Evolutionary conservation across 2,329 filamentous ascomycete genomes (phyloP).

Genomic region (Stachybotrys echinatus): DNA sequence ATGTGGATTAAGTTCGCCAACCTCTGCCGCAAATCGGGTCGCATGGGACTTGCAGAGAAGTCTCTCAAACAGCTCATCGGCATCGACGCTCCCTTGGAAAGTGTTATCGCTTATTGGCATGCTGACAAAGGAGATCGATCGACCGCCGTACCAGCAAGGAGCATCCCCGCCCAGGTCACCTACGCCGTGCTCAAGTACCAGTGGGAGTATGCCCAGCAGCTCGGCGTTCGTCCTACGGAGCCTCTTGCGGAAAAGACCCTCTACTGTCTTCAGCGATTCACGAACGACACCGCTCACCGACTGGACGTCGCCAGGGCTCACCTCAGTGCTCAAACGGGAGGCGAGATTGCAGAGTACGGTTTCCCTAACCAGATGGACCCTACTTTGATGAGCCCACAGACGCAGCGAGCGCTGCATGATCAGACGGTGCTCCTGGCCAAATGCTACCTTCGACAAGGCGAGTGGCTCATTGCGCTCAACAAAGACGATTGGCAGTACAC

Average conservation of each 20-base stretch:
- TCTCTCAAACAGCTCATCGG: slow-evolving; percentile 87
- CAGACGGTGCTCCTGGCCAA: slow-evolving; percentile 77
- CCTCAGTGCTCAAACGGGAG: slow-evolving; percentile 39
- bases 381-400: slow-evolving; percentile 40
- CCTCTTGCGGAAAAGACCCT: slow-evolving; percentile 42
- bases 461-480: slow-evolving; percentile 87
- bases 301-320: slow-evolving; percentile 50
- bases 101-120: slow-evolving; percentile 55
- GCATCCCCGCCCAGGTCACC: slow-evolving; percentile 69
- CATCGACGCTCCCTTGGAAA: slow-evolving; percentile 57
- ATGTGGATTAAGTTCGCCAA: slow-evolving; percentile 99
- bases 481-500: slow-evolving; percentile 85
- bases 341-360: slow-evolving; percentile 44
- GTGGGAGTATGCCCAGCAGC: slow-evolving; percentile 77
- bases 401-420: slow-evolving; percentile 50
- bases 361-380: slow-evolving; percentile 43
- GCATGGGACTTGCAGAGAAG: slow-evolving; percentile 92
- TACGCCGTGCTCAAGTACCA: slow-evolving; percentile 98
- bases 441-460: slow-evolving; percentile 92
- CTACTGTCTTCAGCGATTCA: slow-evolving; percentile 56
- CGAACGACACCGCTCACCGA: slow-evolving; percentile 50
- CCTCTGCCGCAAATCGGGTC: slow-evolving; percentile 91
- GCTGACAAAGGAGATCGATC: slow-evolving; percentile 23
- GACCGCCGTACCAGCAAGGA: slow-evolving; percentile 25
- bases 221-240: slow-evolving; percentile 9